Base-by-base conservation (phyloP, 2,329 filamentous ascomycete species). In the Ophiostoma tasmaniense region DNA sequence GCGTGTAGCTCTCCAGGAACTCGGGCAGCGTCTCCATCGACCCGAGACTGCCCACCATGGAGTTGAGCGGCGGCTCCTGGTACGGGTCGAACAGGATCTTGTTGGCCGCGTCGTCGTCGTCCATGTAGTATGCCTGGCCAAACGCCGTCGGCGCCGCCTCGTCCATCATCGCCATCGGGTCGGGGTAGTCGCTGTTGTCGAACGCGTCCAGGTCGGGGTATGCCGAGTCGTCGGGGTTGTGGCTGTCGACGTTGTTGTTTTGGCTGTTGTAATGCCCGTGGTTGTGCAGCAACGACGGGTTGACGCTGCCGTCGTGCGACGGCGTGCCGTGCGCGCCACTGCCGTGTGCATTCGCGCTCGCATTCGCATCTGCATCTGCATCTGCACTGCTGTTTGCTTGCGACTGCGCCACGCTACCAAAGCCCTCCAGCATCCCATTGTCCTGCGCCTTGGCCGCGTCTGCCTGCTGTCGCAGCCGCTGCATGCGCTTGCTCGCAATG, bases 61-160 rank as follows among this genome's bases (percentile, higher is more conserved):
- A 76, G 3, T 84, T 82, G 3, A 79, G 78, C 14, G 81, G 77
- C 5, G 85, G 85, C 35, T 80, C 79, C 72, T 87, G 82, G 73
- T 86, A 87, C 10, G 82, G 82, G 71, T 88, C 84, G 70, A 87
- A 88, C 2, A 87, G 75, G 74, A 87, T 87, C 73, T 80, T 84
- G 74, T 87, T 84, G 1, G 82, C 80, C 28, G 80, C 81, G 72
- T 86, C 83, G 70, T 85, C 84, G 73, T 86, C 84, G 69, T 87
- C 82, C 74, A 87, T 87, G 75, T 87, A 88, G 75, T 87, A 87
- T 11, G 84, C 85, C 79, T 86, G 83, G 20, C 85, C 85, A 71
- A 87, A 78, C 6, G 59, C 28, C 75, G 81, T 83, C 2, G 50
- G 50, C 68, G 35, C 65, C 66, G n/a, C 65, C 22, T 37, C 62